Conservation (phyloP, 2,329 filamentous ascomycete species). For the Mycogone perniciosa region DNA sequence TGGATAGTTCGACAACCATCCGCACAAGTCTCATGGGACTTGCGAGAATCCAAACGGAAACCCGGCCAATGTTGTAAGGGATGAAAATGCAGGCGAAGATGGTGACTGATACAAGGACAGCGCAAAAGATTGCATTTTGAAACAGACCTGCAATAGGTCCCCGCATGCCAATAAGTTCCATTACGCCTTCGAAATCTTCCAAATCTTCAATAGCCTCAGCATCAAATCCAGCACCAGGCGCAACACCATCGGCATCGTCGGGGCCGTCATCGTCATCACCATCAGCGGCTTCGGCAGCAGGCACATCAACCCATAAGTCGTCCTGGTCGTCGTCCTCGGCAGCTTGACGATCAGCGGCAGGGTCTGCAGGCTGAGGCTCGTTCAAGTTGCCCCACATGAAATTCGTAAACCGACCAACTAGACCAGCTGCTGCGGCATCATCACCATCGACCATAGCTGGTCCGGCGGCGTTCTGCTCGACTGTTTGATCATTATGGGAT, state of each 20-base stretch:
- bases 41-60: constrained; percentile 71
- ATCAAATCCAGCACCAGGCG: constrained; percentile 62
- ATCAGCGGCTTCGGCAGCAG: constrained; percentile 27
- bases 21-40: constrained; percentile 73
- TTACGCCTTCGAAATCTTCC: constrained; percentile 91
- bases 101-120: constrained; percentile 80
- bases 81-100: constrained; percentile 81
- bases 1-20: constrained; percentile 66
- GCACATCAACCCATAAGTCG: constrained; percentile 36
- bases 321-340: constrained; percentile 43
- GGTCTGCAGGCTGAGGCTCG: constrained; percentile 22
- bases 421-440: constrained; percentile 18
- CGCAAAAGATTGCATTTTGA: constrained; percentile 93
- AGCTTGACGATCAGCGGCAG: constrained; percentile 10
- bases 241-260: constrained; percentile 34
- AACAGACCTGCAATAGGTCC: constrained; percentile 83
- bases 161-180: constrained; percentile 95
- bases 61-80: constrained; percentile 85
- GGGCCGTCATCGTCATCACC: constrained; percentile 35
- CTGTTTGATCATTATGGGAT: constrained; percentile 6
- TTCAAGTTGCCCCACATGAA: constrained; percentile 58
- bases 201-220: constrained; percentile 73
- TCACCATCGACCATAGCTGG: constrained; percentile 9
- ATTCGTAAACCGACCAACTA: constrained; percentile 39
- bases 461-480: constrained; percentile 6